A percentile compares a stretch with the other conserved stretches of the same genome.
phyloP scores from a whole-genome alignment of 1,139 yeast genomes.

The Sugiyamaella paludigena region DNA sequence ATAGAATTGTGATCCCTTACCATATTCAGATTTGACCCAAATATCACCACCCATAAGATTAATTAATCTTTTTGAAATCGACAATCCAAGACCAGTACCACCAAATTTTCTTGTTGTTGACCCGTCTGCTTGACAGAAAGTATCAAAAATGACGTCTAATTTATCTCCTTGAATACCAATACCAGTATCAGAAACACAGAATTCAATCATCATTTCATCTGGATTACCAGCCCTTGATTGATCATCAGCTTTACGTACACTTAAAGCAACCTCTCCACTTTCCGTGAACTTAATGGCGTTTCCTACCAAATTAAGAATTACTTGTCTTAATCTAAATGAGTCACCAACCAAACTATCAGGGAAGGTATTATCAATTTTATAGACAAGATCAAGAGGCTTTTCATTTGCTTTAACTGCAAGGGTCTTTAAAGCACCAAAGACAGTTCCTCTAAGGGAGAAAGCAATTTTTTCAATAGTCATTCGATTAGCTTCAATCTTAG shows the following conservation, averaged over 20 bases:
- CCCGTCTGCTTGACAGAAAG: conserved; percentile 91
- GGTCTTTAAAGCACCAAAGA: conserved; percentile 83
- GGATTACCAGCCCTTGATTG: conserved; percentile 41
- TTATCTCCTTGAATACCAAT: conserved; percentile 84
- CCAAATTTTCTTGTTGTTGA: conserved; percentile 89
- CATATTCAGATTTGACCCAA: conserved; percentile 80
- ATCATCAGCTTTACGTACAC: conserved; percentile 42
- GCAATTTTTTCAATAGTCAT: conserved; percentile 91
- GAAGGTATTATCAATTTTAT: conserved; percentile 80
- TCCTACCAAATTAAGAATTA: conserved; percentile 77
- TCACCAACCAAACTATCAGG: conserved; percentile 86
- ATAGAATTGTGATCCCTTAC: conserved; percentile 78
- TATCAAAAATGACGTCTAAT: conserved; percentile 77
- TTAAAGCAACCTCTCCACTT: conserved; percentile 62
- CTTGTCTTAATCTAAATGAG: conserved; percentile 81
- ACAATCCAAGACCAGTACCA: conserved; percentile 84
- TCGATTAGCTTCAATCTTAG: conserved; percentile 87
- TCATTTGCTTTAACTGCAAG: conserved; percentile 86
- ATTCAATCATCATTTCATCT: conserved; percentile 67
- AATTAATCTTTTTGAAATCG: conserved; percentile 81
- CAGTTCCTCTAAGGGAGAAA: conserved; percentile 78
- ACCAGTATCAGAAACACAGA: conserved; percentile 87
- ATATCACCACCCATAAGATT: conserved; percentile 88
- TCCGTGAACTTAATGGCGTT: conserved; percentile 86
- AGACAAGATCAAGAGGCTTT: conserved; percentile 73